Percentiles rank a stretch among this genome's conserved stretches.
These are phyloP conservation scores for Polyporus tsugae DNA, from an alignment of 1,284 basidiomycete species.

Conservation along the genomic window DNA sequence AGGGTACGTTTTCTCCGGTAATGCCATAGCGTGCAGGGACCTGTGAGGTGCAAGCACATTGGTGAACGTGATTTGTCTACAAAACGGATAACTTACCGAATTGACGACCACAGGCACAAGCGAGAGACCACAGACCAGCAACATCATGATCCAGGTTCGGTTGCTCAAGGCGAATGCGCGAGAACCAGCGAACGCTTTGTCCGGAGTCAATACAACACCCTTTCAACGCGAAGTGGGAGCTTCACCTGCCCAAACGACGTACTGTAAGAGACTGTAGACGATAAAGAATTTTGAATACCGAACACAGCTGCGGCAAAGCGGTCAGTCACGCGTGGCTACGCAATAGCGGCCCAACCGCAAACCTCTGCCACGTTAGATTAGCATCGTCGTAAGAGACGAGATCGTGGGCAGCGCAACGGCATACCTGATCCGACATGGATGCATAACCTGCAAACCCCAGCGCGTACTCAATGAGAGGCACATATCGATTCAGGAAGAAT, in stretches of 20 bases:
- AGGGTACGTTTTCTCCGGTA: too few relatives aligned
- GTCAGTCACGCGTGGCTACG: too few relatives aligned
- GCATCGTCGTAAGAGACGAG: background rate
- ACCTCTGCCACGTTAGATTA: too few relatives aligned
- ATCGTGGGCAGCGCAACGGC: background rate
- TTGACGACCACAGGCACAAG: conserved; percentile 11
- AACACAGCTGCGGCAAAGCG: too few relatives aligned
- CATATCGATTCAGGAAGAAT: conserved; percentile 9
- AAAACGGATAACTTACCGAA: background rate
- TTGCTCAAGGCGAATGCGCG: conserved; percentile 16
- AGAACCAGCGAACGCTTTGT: conserved; percentile 15
- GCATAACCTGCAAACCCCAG: background rate
- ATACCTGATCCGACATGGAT: background rate
- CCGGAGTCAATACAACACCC: too few relatives aligned
- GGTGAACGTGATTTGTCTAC: background rate
- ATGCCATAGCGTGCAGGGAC: background rate
- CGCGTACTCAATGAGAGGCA: background rate
- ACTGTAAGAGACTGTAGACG: too few relatives aligned
- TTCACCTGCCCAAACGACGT: too few relatives aligned
- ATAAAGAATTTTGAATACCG: too few relatives aligned
- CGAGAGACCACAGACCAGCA: background rate
- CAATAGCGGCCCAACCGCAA: too few relatives aligned
- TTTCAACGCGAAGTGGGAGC: too few relatives aligned
- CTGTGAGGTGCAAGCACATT: background rate
- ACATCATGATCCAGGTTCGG: background rate